phyloP scores from a whole-genome alignment of 352 stramenopile species.

The Phytophthora foliorum region DNA sequence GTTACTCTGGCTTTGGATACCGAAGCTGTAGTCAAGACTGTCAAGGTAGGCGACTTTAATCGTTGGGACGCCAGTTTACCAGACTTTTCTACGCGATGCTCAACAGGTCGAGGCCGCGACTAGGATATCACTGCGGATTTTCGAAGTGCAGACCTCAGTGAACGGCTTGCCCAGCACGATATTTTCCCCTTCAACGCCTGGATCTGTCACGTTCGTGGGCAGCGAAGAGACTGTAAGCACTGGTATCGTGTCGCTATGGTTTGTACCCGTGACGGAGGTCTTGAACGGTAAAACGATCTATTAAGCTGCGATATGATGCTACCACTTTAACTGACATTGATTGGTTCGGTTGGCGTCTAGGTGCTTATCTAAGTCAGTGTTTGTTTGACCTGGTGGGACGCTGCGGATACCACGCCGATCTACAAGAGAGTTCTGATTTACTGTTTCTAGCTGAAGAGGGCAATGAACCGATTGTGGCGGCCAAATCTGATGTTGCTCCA shows the following conservation, averaged over 20 bases:
- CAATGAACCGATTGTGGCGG: conserved; percentile 24
- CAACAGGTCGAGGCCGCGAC: conserved; percentile 32
- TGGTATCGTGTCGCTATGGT: conserved; percentile 37
- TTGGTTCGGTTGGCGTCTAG: conserved; percentile 11
- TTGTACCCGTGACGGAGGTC: conserved; percentile 19
- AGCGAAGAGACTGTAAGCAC: conserved; percentile 1
- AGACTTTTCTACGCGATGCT: background rate
- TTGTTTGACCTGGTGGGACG: conserved; percentile 37
- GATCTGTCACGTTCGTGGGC: conserved; percentile 21
- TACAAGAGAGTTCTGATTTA: conserved; percentile 19
- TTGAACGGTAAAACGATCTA: conserved; percentile 18
- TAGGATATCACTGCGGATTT: conserved; percentile 30
- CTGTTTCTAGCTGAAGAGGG: conserved; percentile 42
- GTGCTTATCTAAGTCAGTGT: conserved; percentile 22
- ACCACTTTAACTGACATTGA: background rate
- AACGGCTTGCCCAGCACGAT: conserved; percentile 33
- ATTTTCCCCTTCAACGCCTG: conserved; percentile 27
- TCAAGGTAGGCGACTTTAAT: conserved; percentile 22
- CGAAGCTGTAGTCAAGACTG: conserved; percentile 6
- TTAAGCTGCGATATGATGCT: background rate
- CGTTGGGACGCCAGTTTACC: background rate
- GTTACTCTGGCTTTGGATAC: conserved; percentile 19
- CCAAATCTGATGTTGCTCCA: conserved; percentile 3
- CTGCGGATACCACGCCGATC: conserved; percentile 47
- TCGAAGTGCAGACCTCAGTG: conserved; percentile 43